Evolutionary conservation across 768 basidiomycete genomes (phyloP).

Genomic region (Russula griseocarnosa): DNA sequence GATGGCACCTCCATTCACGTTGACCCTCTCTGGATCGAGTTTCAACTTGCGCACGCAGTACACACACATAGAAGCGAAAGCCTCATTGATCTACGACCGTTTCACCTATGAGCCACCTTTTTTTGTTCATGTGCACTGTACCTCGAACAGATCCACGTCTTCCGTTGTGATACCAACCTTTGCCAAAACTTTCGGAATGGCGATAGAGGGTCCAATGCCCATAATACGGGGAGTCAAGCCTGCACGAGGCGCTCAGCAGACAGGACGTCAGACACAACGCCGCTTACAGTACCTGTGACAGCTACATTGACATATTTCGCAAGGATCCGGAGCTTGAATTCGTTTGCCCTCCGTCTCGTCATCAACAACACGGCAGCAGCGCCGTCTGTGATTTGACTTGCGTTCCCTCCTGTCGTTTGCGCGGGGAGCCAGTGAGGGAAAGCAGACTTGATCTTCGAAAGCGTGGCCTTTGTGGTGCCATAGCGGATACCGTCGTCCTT

Average conservation of each 20-base stretch:
- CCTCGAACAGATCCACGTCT: constrained; percentile 82
- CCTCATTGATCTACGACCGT: constrained; percentile 73
- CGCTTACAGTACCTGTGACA: constrained; percentile 55
- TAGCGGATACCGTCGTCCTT: constrained; percentile 77
- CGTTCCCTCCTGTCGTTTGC: constrained; percentile 80
- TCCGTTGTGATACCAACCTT: constrained; percentile 58
- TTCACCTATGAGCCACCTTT: neutral
- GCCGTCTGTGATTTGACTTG: constrained; percentile 81
- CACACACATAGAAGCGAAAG: constrained; percentile 80
- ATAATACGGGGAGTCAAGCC: constrained; percentile 79
- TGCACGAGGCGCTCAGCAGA: constrained; percentile 26
- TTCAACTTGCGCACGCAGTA: constrained; percentile 66
- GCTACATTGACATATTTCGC: constrained; percentile 75
- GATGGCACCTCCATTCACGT: constrained; percentile 89
- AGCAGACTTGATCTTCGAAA: constrained; percentile 64
- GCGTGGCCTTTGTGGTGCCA: constrained; percentile 62
- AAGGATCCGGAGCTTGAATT: constrained; percentile 66
- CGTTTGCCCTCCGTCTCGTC: constrained; percentile 74
- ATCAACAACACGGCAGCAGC: constrained; percentile 79
- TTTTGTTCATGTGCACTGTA: constrained; percentile 29
- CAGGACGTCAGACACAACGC: neutral
- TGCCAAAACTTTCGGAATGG: constrained; percentile 75
- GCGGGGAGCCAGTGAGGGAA: constrained; percentile 79
- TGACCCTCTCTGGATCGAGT: constrained; percentile 64
- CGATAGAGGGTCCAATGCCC: constrained; percentile 81